phyloP scores from a whole-genome alignment of 2,329 filamentous ascomycete genomes.

The Chrysosporium keratinophilum region DNA sequence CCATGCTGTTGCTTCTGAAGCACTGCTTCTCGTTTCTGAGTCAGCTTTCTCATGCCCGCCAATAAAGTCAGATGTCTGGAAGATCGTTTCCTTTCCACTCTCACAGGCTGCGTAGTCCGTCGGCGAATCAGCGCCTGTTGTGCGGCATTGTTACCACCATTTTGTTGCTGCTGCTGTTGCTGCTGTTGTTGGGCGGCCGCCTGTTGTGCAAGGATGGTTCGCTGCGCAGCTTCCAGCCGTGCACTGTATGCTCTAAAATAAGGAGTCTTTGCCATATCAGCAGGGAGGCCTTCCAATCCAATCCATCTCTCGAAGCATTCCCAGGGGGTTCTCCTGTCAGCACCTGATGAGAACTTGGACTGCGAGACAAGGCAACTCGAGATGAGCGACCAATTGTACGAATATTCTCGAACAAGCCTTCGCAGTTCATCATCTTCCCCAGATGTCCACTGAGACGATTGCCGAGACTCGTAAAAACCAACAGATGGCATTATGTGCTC shows the following conservation, averaged over 20 bases:
- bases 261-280: slow-evolving; percentile 87
- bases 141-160: slow-evolving; percentile 36
- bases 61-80: slow-evolving; percentile 80
- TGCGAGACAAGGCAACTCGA: slow-evolving; percentile 65
- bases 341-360: slow-evolving; percentile 70
- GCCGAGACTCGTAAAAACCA: slow-evolving; percentile 78
- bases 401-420: slow-evolving; percentile 75
- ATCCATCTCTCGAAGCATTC: slow-evolving; percentile 98
- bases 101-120: slow-evolving; percentile 62
- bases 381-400: slow-evolving; percentile 96
- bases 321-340: slow-evolving; percentile 88
- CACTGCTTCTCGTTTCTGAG: slow-evolving; percentile 81
- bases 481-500: slow-evolving; percentile 85
- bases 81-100: slow-evolving; percentile 77
- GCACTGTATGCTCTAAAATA: slow-evolving; percentile 75
- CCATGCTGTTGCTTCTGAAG: slow-evolving; percentile 79
- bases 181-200: slow-evolving; percentile 42
- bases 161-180: slow-evolving; percentile 28
- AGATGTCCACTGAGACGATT: slow-evolving; percentile 81
- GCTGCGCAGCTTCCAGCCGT: slow-evolving; percentile 52
- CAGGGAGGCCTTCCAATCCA: slow-evolving; percentile 75
- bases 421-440: slow-evolving; percentile 85
- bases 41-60: slow-evolving; percentile 88
- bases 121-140: slow-evolving; percentile 50
- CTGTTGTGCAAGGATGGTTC: slow-evolving; percentile 48